Evolutionary conservation across 768 basidiomycete genomes (phyloP).

Genomic region (Russula dissimulans): DNA sequence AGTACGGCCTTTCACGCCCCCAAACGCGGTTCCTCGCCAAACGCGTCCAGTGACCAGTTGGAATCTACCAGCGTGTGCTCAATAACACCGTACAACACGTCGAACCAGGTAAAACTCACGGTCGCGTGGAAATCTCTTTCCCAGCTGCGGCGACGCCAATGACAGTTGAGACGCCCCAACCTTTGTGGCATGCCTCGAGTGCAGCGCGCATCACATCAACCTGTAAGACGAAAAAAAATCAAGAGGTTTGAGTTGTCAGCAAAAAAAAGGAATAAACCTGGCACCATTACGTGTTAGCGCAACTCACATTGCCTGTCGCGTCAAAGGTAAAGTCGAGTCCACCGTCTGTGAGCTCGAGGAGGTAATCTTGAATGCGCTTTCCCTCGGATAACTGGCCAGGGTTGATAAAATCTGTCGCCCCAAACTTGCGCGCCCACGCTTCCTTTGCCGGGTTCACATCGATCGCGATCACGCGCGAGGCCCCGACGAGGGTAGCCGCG

Average conservation of each 20-base stretch:
- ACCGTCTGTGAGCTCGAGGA: conserved; percentile 91
- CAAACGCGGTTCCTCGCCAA: conserved; percentile 95
- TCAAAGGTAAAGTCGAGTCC: conserved; percentile 97
- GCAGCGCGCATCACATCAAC: conserved; percentile 91
- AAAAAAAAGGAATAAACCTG: too few relatives aligned
- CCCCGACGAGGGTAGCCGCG: conserved; percentile 67
- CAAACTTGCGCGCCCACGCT: conserved; percentile 84
- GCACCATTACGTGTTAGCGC: conserved; percentile 5
- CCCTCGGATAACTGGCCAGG: conserved; percentile 64
- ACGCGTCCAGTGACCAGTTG: conserved; percentile 79
- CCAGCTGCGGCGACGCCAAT: conserved; percentile 98
- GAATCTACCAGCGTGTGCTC: conserved; percentile 23
- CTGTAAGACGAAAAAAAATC: conserved; percentile 28
- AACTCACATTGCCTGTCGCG: conserved; percentile 76
- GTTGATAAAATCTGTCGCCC: conserved; percentile 92
- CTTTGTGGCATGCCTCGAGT: conserved; percentile 98
- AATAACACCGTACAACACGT: conserved; percentile 28
- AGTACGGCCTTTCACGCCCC: conserved; percentile 95
- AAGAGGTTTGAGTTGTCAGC: neutral
- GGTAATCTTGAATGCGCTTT: conserved; percentile 78
- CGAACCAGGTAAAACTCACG: conserved; percentile 21
- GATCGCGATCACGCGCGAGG: conserved; percentile 83
- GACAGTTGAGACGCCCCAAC: conserved; percentile 94
- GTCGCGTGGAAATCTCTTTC: conserved; percentile 48
- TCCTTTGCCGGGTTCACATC: conserved; percentile 86